These are phyloP conservation scores for Fusarium nurragi DNA, from an alignment of 2,329 filamentous ascomycete genomes.

Conservation along the genomic window DNA sequence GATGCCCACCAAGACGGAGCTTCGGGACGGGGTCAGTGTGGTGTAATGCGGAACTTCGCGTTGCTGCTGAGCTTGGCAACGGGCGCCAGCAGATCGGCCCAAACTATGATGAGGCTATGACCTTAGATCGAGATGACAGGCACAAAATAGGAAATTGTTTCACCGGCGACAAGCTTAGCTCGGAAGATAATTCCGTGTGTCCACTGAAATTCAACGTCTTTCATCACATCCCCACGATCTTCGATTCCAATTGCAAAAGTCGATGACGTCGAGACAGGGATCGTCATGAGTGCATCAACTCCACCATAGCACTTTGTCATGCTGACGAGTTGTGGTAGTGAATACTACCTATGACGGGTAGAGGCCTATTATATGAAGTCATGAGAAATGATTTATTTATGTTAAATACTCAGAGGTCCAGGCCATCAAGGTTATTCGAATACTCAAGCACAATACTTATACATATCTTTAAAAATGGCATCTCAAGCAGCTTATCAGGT, in stretches of 20 bases:
- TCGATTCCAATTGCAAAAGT: conserved; percentile 9
- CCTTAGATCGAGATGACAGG: conserved; percentile 25
- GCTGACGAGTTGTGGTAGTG: conserved; percentile 12
- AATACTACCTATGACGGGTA: conserved; percentile 18
- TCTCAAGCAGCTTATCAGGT: conserved; percentile 72
- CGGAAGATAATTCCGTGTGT: conserved; percentile 3
- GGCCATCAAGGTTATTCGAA: neutral
- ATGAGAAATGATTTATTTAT: neutral
- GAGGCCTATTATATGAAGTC: conserved; percentile 8
- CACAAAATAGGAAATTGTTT: conserved; percentile 23
- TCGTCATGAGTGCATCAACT: conserved; percentile 37
- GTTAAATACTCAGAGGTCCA: conserved; percentile 14
- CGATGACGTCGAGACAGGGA: conserved; percentile 33
- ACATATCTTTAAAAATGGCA: conserved; percentile 27
- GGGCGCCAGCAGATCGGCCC: conserved; percentile 3
- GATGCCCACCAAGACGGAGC: conserved; percentile 84
- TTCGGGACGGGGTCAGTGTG: conserved; percentile 70
- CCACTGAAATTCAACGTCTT: conserved; percentile 8
- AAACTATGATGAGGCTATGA: conserved; percentile 14
- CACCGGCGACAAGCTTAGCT: conserved; percentile 5
- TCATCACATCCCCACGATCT: neutral
- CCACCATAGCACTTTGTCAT: conserved; percentile 14
- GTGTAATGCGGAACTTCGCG: conserved; percentile 49
- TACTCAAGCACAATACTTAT: neutral
- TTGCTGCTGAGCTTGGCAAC: conserved; percentile 26